phyloP scores from a whole-genome alignment of 2,329 filamentous ascomycete genomes.

The Lasiodiplodia sp. region DNA sequence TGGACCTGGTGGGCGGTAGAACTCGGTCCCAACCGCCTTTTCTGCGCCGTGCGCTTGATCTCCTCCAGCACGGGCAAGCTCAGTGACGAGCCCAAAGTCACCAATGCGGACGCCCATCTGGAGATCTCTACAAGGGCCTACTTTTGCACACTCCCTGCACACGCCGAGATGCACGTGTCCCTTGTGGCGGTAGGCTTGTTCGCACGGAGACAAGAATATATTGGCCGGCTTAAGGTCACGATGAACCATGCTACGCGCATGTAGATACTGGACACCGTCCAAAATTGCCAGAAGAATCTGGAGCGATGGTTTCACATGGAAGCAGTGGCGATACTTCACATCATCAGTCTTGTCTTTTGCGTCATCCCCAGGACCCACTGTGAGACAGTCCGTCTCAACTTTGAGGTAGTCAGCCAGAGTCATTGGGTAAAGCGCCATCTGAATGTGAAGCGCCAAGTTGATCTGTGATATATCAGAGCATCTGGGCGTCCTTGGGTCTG shows the following conservation, averaged over 20 bases:
- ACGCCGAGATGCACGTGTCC: conserved; percentile 56
- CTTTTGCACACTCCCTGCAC: conserved; percentile 55
- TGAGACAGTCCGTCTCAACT: neutral
- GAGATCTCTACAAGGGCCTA: conserved; percentile 32
- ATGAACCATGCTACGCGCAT: conserved; percentile 67
- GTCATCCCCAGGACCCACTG: neutral
- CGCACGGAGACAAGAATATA: conserved; percentile 66
- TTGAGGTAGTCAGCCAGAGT: conserved; percentile 67
- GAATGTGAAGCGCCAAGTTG: conserved; percentile 66
- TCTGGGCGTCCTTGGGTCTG: conserved; percentile 2
- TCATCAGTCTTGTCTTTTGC: conserved; percentile 41
- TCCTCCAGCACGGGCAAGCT: conserved; percentile 53
- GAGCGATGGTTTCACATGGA: conserved; percentile 65
- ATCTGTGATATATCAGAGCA: neutral
- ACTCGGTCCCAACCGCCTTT: conserved; percentile 66
- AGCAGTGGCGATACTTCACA: conserved; percentile 62
- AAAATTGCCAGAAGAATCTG: conserved; percentile 66
- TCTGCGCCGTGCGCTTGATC: conserved; percentile 35
- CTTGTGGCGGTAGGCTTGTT: conserved; percentile 43
- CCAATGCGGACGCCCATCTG: conserved; percentile 69
- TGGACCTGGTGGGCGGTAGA: conserved; percentile 63
- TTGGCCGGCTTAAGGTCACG: conserved; percentile 74
- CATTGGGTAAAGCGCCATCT: conserved; percentile 71
- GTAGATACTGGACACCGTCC: conserved; percentile 70
- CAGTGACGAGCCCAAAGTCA: conserved; percentile 71